phyloP scores from a whole-genome alignment of 2,329 filamentous ascomycete genomes.

The Penicillium digitatum region DNA sequence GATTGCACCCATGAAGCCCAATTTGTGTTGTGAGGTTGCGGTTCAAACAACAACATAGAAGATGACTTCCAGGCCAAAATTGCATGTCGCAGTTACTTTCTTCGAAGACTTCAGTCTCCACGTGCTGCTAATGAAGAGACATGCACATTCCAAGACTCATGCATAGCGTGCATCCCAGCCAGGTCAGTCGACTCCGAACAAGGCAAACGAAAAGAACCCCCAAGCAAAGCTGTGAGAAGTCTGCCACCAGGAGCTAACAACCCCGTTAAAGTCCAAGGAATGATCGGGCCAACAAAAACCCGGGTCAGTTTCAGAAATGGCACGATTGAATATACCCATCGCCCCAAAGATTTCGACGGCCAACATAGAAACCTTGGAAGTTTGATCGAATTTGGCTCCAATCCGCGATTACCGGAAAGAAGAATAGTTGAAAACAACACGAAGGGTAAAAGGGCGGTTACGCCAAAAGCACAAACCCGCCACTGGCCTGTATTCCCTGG shows the following conservation, averaged over 20 bases:
- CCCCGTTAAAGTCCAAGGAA: not conserved
- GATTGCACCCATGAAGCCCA: not conserved
- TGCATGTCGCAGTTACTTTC: not conserved
- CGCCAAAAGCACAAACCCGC: constrained; percentile 5
- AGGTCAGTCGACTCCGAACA: not conserved
- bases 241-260: not conserved
- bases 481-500: constrained; percentile 8
- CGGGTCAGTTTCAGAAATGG: not conserved
- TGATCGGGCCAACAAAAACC: not conserved
- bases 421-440: constrained; percentile 2
- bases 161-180: not conserved
- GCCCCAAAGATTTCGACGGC: not conserved
- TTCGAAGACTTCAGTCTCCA: not conserved
- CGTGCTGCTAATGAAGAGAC: not conserved
- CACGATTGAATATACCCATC: not conserved
- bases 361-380: not conserved
- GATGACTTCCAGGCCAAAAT: not conserved
- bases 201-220: not conserved
- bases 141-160: not conserved
- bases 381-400: not conserved
- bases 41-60: not conserved
- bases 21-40: not conserved
- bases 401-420: constrained; percentile 5
- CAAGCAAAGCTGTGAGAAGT: not conserved
- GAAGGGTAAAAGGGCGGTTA: constrained; percentile 2